Base-by-base conservation (phyloP, 768 basidiomycete species). In the Cystofilobasidium capitatum region DNA sequence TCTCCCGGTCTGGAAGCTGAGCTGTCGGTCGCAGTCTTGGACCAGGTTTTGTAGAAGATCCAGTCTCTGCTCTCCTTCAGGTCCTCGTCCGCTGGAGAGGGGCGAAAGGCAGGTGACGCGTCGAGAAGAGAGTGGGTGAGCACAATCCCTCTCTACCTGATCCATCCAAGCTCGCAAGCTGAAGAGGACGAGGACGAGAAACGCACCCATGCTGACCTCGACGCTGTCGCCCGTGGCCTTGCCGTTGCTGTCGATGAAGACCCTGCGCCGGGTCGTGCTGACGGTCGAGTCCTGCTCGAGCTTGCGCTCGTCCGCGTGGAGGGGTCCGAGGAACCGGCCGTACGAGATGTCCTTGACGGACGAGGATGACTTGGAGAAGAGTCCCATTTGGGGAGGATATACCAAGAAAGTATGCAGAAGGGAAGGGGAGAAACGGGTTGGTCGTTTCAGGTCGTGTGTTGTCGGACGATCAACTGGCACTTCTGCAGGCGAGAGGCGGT, bases 1-100 rank as follows among this genome's bases (percentile, higher is more conserved):
- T 66, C 67, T 0, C 76, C 78, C n/a, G 72, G 71, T 72, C 69
- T 39, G 51, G 29, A 0, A 71, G 71, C 0, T 62, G 65, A 20
- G 70, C 54, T 69, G 70, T 70, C 72, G 13, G 24, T 13, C 9
- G 39, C 17, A 9, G 26, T 36, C 37, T 24, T 24, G 36, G 77
- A 73, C 75, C 75, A 78, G 20, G 70, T 71, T 66, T 75, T 77
- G 69, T 79, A 79, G 60, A 61, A 72, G 37, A 79, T 61, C 78
- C 78, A 79, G 59, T 76, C 55, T 17, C 75, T 74, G 4, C 73
- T 72, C 58, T 68, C 65, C 26, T 58, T 58, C 1, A 79, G 65
- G 70, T 78, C 77, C 13, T 76, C 72, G 5, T 42, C n/a, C 3
- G 44, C 65, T 66, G 57, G 29, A 17, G 36, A 44, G 20, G 29